Evolutionary conservation across 306 rosid species (phyloP), one percentile per base, ranked within the genome.

Genomic region (Malus asiatica): DNA sequence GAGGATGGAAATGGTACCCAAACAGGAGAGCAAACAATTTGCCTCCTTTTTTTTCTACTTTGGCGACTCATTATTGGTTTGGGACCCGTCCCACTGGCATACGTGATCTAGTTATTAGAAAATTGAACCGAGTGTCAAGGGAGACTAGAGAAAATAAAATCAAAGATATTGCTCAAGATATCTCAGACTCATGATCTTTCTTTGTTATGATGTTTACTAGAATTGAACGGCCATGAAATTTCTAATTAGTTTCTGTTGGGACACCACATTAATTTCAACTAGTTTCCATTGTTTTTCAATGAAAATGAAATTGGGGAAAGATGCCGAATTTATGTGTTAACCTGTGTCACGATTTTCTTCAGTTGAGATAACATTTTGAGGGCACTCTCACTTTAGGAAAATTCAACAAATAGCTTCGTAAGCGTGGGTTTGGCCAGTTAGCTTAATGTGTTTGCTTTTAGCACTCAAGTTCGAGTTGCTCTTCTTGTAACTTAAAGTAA

Each of bases 361-460:
- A 25, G 79, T 32, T 52, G 42, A 78, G 70, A 77, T 72, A 59
- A 27, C 74, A 38, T 38, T 81, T 80, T 42, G 68, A 76, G 55
- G 27, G 66, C 68, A 30, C 11, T 30, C 68, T 67, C 77, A 71
- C 70, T 68, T 48, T n/a, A 42, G 64, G 64, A 57, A 70, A 78
- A 70, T 75, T 79, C 18, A 16, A 51, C 1, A 5, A 2, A 51
- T 51, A 51, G 3, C 8, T 51, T 0, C 0, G 3, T 16, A 51
- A 15, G 8, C 3, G 8, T 15, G 20, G 2, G 8, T 51, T 51
- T 15, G 8, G 20, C 0, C 55, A 16, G 55, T 16, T 51, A 38
- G 8, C 6, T 1, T 0, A 51, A 8, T 16, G 3, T 15, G 8
- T 48, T 8, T 51, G 20, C 8, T 51, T 1, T 15, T 51, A 15